These are phyloP conservation scores for Aureobasidium sp. DNA, from an alignment of 2,329 filamentous ascomycete genomes.

Conservation along the genomic window DNA sequence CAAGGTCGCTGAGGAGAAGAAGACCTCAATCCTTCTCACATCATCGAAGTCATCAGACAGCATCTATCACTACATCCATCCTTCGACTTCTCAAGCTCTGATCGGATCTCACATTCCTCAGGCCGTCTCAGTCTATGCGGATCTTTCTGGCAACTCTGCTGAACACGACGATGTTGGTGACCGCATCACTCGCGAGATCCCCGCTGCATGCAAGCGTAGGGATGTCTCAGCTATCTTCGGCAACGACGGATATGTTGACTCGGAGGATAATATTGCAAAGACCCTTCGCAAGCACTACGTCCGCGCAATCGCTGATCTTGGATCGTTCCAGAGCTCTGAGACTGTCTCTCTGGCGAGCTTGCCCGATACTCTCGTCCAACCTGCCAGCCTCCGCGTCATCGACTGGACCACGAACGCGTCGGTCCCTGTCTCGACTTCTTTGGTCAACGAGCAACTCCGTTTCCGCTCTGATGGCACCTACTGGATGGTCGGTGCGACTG, in stretches of 20 bases:
- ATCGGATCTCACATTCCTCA: not conserved
- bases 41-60: not conserved
- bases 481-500: conserved; percentile 27
- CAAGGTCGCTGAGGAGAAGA: not conserved
- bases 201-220: not conserved
- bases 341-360: not conserved
- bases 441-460: conserved; percentile 3
- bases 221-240: not conserved
- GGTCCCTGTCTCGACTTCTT: not conserved
- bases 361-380: not conserved
- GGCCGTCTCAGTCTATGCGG: not conserved
- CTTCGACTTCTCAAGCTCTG: not conserved
- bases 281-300: not conserved
- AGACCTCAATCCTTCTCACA: not conserved
- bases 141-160: not conserved
- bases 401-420: not conserved
- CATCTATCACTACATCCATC: not conserved
- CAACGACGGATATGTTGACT: not conserved
- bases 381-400: not conserved
- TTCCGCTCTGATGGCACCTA: conserved; percentile 25
- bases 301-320: not conserved
- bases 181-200: not conserved
- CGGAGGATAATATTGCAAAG: not conserved
- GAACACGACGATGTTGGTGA: not conserved
- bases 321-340: not conserved